Conservation (phyloP, 2,329 filamentous ascomycete genomes). For the Dryadomyces quercus-mongolicae region DNA sequence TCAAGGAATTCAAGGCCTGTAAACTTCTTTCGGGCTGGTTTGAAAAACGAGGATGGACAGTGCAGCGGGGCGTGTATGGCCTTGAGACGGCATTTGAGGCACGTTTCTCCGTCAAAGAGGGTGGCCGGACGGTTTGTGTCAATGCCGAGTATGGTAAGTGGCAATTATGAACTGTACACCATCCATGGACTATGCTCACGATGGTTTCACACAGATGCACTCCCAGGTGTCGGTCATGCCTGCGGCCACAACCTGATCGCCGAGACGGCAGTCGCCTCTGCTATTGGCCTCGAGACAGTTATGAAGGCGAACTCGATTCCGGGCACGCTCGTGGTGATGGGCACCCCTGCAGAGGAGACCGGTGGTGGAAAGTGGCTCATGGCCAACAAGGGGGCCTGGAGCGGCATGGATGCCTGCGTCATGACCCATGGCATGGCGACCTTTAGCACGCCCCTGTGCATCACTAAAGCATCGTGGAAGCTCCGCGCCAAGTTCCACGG, state of each 20-base stretch:
- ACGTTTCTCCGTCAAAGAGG: conserved; percentile 3
- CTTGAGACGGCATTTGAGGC: conserved; percentile 37
- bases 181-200: background rate
- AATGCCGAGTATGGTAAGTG: conserved; percentile 13
- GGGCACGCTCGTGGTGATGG: conserved; percentile 21
- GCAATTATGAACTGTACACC: background rate
- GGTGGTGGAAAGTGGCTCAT: conserved; percentile 31
- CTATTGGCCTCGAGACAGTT: conserved; percentile 9
- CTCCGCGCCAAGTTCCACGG: conserved; percentile 22
- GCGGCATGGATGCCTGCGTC: conserved; percentile 22
- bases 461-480: conserved; percentile 1
- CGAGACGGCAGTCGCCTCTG: conserved; percentile 23
- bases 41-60: conserved; percentile 25
- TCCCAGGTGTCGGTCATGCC: conserved; percentile 26
- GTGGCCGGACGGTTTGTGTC: conserved; percentile 11
- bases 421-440: conserved; percentile 24
- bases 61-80: conserved; percentile 36
- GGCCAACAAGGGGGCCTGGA: conserved; percentile 28
- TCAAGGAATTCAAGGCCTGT: conserved; percentile 34
- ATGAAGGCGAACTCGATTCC: conserved; percentile 6
- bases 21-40: conserved; percentile 22
- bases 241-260: conserved; percentile 32
- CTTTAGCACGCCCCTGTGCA: background rate
- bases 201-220: conserved; percentile 11
- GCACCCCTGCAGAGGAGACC: conserved; percentile 31